Conservation (phyloP, 805 yeast genomes). For the Candida loeiensis region DNA sequence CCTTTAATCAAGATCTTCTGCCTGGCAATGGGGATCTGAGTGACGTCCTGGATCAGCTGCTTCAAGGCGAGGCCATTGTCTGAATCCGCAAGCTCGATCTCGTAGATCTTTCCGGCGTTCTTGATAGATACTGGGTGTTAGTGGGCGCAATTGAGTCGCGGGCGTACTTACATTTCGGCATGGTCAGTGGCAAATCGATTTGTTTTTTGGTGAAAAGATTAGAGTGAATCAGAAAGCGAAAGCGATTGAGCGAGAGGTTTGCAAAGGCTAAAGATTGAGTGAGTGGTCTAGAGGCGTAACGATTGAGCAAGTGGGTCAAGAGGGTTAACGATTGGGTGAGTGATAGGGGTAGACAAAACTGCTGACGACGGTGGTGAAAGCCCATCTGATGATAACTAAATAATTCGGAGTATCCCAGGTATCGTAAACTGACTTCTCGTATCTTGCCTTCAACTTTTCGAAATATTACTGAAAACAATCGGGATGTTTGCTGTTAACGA, state of each 20-base stretch:
- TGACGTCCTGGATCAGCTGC: conserved; percentile 61
- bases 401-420: too few species aligned
- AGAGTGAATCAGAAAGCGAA: too few species aligned
- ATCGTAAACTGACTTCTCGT: too few species aligned
- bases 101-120: conserved; percentile 42
- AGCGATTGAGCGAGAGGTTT: not conserved
- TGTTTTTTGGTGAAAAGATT: conserved; percentile 1
- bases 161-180: conserved; percentile 7
- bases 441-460: too few species aligned
- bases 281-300: too few species aligned
- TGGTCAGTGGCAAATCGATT: conserved; percentile 2
- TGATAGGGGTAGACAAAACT: too few species aligned
- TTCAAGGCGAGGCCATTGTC: conserved; percentile 65
- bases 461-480: too few species aligned
- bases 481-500: too few species aligned
- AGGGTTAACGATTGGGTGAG: too few species aligned
- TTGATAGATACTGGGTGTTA: conserved; percentile 27
- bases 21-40: conserved; percentile 82
- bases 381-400: too few species aligned
- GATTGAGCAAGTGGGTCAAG: too few species aligned
- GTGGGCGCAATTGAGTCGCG: not conserved
- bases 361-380: too few species aligned
- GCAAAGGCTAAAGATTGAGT: not conserved
- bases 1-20: conserved; percentile 90
- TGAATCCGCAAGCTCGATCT: conserved; percentile 42